These are phyloP conservation scores for Aspergillus sp. DNA, from an alignment of 2,329 filamentous ascomycete genomes.

Conservation along the genomic window DNA sequence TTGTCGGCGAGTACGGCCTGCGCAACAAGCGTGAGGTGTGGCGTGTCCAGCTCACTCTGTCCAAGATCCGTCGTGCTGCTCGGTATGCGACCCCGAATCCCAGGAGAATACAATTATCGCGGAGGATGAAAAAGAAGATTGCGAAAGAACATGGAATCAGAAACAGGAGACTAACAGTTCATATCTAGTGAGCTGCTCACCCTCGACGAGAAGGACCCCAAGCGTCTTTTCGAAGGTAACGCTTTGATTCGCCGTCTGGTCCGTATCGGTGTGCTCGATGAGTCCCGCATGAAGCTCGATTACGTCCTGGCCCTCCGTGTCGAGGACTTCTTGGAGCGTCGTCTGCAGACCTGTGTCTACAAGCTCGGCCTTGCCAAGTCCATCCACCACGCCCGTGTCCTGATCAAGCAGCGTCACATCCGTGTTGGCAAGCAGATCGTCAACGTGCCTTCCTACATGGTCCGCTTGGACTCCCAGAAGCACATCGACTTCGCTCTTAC, in stretches of 20 bases:
- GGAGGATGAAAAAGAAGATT: neutral
- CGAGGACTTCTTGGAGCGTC: constrained; percentile 99
- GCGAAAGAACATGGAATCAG: neutral
- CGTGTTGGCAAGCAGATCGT: constrained; percentile 99
- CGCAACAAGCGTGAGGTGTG: constrained; percentile 99
- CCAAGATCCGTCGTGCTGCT: constrained; percentile 99
- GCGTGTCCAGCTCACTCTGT: constrained; percentile 98
- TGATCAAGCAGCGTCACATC: constrained; percentile 99
- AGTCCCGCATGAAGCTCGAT: constrained; percentile 99
- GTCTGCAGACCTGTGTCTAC: constrained; percentile 99
- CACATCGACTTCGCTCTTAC: constrained; percentile 99
- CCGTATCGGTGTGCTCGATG: constrained; percentile 98
- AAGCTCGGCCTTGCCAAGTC: constrained; percentile 99
- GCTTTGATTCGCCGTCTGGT: constrained; percentile 99
- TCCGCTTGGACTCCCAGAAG: constrained; percentile 99
- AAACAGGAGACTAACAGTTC: neutral
- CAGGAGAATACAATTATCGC: neutral
- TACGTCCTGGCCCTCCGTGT: constrained; percentile 99
- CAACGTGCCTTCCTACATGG: constrained; percentile 99
- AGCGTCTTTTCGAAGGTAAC: constrained; percentile 99
- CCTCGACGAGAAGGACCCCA: constrained; percentile 99
- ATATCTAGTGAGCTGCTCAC: constrained; percentile 89
- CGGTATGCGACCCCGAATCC: constrained; percentile 63
- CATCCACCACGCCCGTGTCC: constrained; percentile 99
- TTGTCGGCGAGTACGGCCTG: constrained; percentile 99